phyloP scores from a whole-genome alignment of 176 grass and related monocot species.

The Pharus latifolius region DNA sequence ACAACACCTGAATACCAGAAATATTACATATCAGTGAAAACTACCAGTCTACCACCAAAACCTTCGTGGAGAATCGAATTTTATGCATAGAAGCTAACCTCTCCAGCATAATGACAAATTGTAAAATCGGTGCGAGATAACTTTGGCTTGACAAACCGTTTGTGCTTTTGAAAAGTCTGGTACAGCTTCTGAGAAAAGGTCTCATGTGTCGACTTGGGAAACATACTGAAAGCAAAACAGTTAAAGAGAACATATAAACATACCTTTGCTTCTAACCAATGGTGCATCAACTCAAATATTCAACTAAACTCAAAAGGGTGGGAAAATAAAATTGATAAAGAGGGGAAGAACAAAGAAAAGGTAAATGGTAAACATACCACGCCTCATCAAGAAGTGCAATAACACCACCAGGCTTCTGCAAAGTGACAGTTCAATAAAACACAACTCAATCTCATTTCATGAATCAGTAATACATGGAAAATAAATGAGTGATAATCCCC shows the following conservation, averaged over 20 bases:
- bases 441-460: neutral
- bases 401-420: constrained; percentile 97
- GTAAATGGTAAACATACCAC: constrained; percentile 51
- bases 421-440: constrained; percentile 5
- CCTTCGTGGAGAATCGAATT: neutral
- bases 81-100: constrained; percentile 42
- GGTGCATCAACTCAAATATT: constrained; percentile 14
- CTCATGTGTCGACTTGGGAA: constrained; percentile 97
- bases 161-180: constrained; percentile 84
- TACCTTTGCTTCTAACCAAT: neutral
- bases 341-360: constrained; percentile 5
- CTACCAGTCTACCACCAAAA: neutral
- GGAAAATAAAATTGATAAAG: constrained; percentile 9
- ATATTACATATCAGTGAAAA: constrained; percentile 5
- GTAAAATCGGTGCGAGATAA: constrained; percentile 96
- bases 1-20: constrained; percentile 48
- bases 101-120: constrained; percentile 84
- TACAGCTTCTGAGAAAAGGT: constrained; percentile 98
- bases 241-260: constrained; percentile 11
- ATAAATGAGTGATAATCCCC: neutral
- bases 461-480: constrained; percentile 3
- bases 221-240: constrained; percentile 60
- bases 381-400: constrained; percentile 98
- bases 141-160: constrained; percentile 89
- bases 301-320: neutral